Evolutionary conservation across 495 filamentous ascomycete genomes (phyloP).

Genomic region (Aspergillus ostianus): DNA sequence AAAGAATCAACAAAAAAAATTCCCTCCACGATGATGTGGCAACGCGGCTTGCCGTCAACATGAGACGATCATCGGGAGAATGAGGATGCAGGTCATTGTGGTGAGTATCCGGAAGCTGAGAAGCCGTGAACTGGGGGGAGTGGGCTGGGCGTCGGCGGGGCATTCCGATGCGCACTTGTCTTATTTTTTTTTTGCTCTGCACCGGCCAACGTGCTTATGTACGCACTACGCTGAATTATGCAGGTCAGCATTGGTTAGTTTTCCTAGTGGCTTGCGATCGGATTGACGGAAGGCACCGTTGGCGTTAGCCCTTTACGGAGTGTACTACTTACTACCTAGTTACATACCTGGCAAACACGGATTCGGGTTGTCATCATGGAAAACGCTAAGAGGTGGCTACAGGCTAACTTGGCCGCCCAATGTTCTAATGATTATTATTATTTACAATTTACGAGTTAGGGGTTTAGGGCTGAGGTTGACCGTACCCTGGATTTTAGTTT

Average conservation of each 20-base stretch:
- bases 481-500: too few species aligned
- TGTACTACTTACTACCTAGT: too few species aligned
- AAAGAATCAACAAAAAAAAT: too few species aligned
- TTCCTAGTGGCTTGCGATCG: neutral
- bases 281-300: neutral
- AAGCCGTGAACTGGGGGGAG: neutral
- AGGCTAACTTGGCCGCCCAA: too few species aligned
- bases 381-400: too few species aligned
- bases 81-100: neutral
- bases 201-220: neutral
- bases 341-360: too few species aligned
- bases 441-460: too few species aligned
- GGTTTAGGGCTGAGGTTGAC: too few species aligned
- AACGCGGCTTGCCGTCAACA: neutral
- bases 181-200: too few species aligned
- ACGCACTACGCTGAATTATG: neutral
- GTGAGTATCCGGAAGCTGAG: neutral
- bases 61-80: neutral
- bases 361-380: too few species aligned
- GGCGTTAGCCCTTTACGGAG: too few species aligned
- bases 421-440: too few species aligned
- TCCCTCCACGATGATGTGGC: neutral
- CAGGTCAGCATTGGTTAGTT: neutral
- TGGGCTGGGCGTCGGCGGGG: neutral
- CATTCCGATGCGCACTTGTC: neutral